These are phyloP conservation scores for Trichosporon asahii DNA, from an alignment of 1,284 basidiomycete species.

Conservation along the genomic window DNA sequence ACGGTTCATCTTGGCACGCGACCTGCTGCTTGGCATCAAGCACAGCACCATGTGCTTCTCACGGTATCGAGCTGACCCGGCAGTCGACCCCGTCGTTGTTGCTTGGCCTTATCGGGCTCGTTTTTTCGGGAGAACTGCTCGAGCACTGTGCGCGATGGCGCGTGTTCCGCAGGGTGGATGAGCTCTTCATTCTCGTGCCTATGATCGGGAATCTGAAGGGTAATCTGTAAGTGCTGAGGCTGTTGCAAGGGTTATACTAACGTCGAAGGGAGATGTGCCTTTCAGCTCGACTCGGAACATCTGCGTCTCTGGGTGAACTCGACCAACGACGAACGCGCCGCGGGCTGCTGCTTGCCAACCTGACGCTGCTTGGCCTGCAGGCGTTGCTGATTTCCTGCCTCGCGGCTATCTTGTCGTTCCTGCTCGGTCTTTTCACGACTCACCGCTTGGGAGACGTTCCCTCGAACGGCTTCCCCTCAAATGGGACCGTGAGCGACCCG, in stretches of 20 bases:
- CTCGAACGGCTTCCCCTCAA: slow-evolving; percentile 9
- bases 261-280: slow-evolving; percentile 52
- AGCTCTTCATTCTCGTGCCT: slow-evolving; percentile 94
- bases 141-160: slow-evolving; percentile 84
- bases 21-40: neutral
- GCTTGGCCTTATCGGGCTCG: slow-evolving; percentile 55
- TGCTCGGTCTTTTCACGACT: slow-evolving; percentile 66
- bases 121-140: slow-evolving; percentile 84
- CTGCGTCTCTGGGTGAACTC: slow-evolving; percentile 75
- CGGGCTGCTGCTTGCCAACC: slow-evolving; percentile 72
- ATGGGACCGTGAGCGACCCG: slow-evolving; percentile 20
- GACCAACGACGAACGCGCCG: slow-evolving; percentile 67
- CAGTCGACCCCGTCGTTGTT: slow-evolving; percentile 54
- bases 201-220: slow-evolving; percentile 94
- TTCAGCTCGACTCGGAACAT: slow-evolving; percentile 47
- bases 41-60: neutral
- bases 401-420: slow-evolving; percentile 74
- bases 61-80: slow-evolving; percentile 8
- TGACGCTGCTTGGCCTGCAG: slow-evolving; percentile 87
- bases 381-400: slow-evolving; percentile 84
- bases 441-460: slow-evolving; percentile 48
- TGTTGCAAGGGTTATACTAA: neutral
- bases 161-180: slow-evolving; percentile 84
- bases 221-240: slow-evolving; percentile 71
- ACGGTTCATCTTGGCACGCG: neutral